Evolutionary conservation across 148 eudicot species (phyloP).

Genomic region (Tetragonia tetragonoides): DNA sequence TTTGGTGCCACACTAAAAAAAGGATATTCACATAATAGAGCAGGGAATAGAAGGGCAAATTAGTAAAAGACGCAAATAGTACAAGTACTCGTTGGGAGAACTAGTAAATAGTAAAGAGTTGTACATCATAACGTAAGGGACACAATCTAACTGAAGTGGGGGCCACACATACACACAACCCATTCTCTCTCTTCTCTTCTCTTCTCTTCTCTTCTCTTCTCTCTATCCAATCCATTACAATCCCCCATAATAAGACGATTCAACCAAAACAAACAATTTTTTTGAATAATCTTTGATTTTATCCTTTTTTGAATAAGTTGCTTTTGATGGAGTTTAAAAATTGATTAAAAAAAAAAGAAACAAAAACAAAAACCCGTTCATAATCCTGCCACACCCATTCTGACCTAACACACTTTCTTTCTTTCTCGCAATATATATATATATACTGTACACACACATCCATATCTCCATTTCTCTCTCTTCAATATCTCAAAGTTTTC

Average conservation of each 20-base stretch:
- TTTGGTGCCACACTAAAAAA: too few relatives aligned
- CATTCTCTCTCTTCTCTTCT: not conserved
- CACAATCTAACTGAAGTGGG: constrained; percentile 32
- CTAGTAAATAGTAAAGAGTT: constrained; percentile 3
- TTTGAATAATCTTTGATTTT: constrained; percentile 8
- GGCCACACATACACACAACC: constrained; percentile 15
- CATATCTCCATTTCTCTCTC: constrained; percentile 17
- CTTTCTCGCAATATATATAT: not conserved
- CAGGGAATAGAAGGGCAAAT: not conserved
- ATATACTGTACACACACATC: constrained; percentile 6
- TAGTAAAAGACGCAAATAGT: not conserved
- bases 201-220: not conserved
- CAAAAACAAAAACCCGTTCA: constrained; percentile 1
- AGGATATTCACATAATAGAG: too few relatives aligned
- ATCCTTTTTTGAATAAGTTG: too few relatives aligned
- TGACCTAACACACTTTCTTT: constrained; percentile 31
- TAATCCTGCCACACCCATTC: not conserved
- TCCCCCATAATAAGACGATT: constrained; percentile 17
- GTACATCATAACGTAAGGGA: constrained; percentile 32
- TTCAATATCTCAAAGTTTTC: constrained; percentile 15
- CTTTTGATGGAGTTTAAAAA: not conserved
- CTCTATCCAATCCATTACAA: constrained; percentile 23
- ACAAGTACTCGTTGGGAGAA: not conserved
- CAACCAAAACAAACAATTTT: constrained; percentile 18
- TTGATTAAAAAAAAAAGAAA: not conserved